Evolutionary conservation across 345 rosid species (phyloP).

Genomic region (Aquilaria malaccensis): DNA sequence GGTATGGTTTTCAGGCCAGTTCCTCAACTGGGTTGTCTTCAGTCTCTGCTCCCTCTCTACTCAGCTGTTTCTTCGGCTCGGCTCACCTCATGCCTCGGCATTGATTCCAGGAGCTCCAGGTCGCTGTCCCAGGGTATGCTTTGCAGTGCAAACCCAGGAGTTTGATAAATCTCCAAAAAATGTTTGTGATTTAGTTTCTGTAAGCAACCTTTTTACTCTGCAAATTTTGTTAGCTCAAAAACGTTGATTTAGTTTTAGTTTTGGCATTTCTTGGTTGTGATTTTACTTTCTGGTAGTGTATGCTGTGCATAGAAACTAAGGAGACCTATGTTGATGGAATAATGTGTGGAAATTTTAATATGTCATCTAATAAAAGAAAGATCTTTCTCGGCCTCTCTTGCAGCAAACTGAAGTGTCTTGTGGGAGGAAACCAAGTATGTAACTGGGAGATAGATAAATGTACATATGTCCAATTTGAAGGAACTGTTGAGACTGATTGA

Average conservation of each 20-base stretch:
- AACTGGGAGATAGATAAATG: background rate
- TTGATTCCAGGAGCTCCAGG: constrained; percentile 65
- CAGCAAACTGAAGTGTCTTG: too few relatives aligned
- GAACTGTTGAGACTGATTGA: background rate
- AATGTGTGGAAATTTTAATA: too few relatives aligned
- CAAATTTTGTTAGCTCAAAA: background rate
- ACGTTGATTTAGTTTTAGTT: background rate
- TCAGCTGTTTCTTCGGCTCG: constrained; percentile 79
- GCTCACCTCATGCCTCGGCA: constrained; percentile 82
- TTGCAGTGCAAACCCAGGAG: constrained; percentile 94
- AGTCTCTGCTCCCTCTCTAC: constrained; percentile 80
- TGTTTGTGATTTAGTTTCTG: constrained; percentile 54
- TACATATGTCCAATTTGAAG: background rate
- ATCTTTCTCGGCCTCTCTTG: too few relatives aligned
- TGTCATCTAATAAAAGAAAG: too few relatives aligned
- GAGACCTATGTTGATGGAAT: too few relatives aligned
- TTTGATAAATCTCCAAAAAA: constrained; percentile 53
- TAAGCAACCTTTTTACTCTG: constrained; percentile 45
- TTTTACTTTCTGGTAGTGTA: background rate
- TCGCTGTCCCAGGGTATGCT: constrained; percentile 99
- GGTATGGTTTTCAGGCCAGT: constrained; percentile 40
- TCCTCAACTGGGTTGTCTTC: constrained; percentile 59
- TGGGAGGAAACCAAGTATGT: too few relatives aligned
- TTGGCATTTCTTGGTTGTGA: background rate
- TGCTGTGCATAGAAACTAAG: too few relatives aligned